Evolutionary conservation across 2,329 filamentous ascomycete genomes (phyloP).

Genomic region (Blastomyces gilchristii): DNA sequence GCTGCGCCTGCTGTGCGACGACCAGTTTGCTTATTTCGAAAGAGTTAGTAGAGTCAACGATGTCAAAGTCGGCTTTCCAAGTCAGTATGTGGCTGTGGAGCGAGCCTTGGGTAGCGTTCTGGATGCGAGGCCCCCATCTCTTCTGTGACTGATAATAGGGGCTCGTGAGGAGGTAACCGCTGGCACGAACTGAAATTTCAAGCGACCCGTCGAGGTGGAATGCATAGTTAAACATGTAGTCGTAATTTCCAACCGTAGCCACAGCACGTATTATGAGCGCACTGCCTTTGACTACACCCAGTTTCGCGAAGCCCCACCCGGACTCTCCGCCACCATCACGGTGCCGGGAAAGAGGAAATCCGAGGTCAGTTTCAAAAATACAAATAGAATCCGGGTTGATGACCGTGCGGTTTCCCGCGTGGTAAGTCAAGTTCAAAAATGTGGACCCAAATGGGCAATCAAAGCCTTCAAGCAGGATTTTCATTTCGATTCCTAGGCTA

Average conservation of each 20-base stretch:
- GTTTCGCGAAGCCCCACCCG: constrained; percentile 6
- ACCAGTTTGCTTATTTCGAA: constrained; percentile 34
- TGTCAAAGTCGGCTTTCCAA: constrained; percentile 47
- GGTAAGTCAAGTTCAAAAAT: constrained; percentile 22
- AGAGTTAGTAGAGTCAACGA: constrained; percentile 32
- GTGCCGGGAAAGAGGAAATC: constrained; percentile 44
- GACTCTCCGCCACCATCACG: constrained; percentile 33
- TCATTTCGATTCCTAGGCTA: constrained; percentile 21
- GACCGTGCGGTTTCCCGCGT: constrained; percentile 14
- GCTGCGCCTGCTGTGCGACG: constrained; percentile 20
- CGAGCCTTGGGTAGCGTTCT: constrained; percentile 39
- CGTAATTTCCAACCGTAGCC: constrained; percentile 37
- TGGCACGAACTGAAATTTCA: constrained; percentile 35
- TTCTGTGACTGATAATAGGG: constrained; percentile 37
- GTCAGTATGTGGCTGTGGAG: constrained; percentile 50
- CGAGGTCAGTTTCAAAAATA: constrained; percentile 44
- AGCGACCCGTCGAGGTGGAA: constrained; percentile 42
- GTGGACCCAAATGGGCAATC: constrained; percentile 23
- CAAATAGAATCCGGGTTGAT: constrained; percentile 44
- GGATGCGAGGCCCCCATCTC: constrained; percentile 43
- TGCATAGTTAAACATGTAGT: constrained; percentile 37
- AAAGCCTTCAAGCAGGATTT: constrained; percentile 19
- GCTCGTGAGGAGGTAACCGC: constrained; percentile 45
- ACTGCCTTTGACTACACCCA: constrained; percentile 35
- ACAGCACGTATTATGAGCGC: constrained; percentile 32